Percentiles rank a stretch among this genome's conserved stretches.
phyloP scores from a whole-genome alignment of 2,329 filamentous ascomycete genomes.

The Trichoderma semiorbis region DNA sequence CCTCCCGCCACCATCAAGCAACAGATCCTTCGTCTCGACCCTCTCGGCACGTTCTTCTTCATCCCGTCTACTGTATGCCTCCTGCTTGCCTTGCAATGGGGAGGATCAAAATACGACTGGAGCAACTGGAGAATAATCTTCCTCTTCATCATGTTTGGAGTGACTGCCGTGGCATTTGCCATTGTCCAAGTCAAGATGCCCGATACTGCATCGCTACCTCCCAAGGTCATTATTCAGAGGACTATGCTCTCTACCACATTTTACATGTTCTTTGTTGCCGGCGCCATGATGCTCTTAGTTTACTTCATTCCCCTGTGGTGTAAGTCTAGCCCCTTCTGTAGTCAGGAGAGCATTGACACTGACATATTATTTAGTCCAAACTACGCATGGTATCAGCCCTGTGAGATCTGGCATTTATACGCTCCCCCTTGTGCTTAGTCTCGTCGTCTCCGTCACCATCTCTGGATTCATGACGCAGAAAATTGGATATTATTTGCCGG shows the following conservation, averaged over 20 bases:
- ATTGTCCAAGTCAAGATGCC: slow-evolving; percentile 52
- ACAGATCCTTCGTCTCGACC: slow-evolving; percentile 54
- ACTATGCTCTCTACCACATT: slow-evolving; percentile 49
- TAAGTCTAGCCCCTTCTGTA: slow-evolving; percentile 29
- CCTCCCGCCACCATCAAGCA: slow-evolving; percentile 33
- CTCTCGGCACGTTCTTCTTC: slow-evolving; percentile 57
- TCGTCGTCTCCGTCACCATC: slow-evolving; percentile 50
- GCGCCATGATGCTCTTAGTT: slow-evolving; percentile 51
- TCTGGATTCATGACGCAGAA: slow-evolving; percentile 48
- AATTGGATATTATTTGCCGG: slow-evolving; percentile 58
- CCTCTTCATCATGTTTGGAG: slow-evolving; percentile 50
- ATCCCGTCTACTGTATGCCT: slow-evolving; percentile 58
- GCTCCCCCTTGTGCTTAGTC: slow-evolving; percentile 53
- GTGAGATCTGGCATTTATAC: slow-evolving; percentile 56
- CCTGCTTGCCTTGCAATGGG: slow-evolving; percentile 62
- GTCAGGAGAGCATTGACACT: slow-evolving; percentile 14
- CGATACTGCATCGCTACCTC: slow-evolving; percentile 55
- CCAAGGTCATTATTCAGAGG: slow-evolving; percentile 51
- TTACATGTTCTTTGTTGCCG: slow-evolving; percentile 46
- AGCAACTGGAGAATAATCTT: slow-evolving; percentile 49
- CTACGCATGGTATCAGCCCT: slow-evolving; percentile 50
- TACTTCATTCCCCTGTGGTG: slow-evolving; percentile 56
- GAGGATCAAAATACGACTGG: slow-evolving; percentile 53
- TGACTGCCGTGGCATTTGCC: slow-evolving; percentile 46
- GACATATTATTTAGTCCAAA: slow-evolving; percentile 45